phyloP scores from a whole-genome alignment of 352 stramenopile genomes.

The Peronospora farinosa region DNA sequence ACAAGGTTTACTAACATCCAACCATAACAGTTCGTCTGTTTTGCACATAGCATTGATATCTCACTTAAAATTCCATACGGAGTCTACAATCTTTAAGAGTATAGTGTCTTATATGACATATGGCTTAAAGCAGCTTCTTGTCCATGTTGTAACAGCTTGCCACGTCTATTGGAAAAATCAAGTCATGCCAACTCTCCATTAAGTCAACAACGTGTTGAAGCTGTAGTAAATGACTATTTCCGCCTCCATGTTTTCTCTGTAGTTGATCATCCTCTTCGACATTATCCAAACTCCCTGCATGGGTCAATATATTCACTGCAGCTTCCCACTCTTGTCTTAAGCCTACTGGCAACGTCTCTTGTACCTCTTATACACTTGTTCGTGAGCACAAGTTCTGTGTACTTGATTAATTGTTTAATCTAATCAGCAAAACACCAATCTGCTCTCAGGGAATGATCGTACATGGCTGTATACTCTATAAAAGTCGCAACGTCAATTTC shows the following conservation, averaged over 20 bases:
- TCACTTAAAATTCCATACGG: conserved; percentile 61
- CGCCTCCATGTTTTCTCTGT: conserved; percentile 16
- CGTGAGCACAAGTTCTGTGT: conserved; percentile 43
- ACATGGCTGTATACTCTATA: conserved; percentile 72
- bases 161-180: conserved; percentile 47
- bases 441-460: conserved; percentile 65
- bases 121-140: conserved; percentile 32
- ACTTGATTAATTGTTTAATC: conserved; percentile 61
- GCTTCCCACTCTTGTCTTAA: conserved; percentile 52
- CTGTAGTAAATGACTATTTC: conserved; percentile 42
- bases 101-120: conserved; percentile 54
- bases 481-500: conserved; percentile 73
- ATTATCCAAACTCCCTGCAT: conserved; percentile 44
- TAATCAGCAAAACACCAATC: conserved; percentile 63
- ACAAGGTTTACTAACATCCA: background rate
- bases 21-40: background rate
- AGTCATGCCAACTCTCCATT: conserved; percentile 59
- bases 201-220: conserved; percentile 77
- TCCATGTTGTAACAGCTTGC: conserved; percentile 46
- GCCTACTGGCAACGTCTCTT: conserved; percentile 35
- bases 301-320: conserved; percentile 48
- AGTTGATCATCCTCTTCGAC: conserved; percentile 21
- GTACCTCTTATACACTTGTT: conserved; percentile 43
- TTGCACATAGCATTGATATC: background rate
- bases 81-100: conserved; percentile 65